Conservation (phyloP, 331 rosid species). For the Acacia concinna region DNA sequence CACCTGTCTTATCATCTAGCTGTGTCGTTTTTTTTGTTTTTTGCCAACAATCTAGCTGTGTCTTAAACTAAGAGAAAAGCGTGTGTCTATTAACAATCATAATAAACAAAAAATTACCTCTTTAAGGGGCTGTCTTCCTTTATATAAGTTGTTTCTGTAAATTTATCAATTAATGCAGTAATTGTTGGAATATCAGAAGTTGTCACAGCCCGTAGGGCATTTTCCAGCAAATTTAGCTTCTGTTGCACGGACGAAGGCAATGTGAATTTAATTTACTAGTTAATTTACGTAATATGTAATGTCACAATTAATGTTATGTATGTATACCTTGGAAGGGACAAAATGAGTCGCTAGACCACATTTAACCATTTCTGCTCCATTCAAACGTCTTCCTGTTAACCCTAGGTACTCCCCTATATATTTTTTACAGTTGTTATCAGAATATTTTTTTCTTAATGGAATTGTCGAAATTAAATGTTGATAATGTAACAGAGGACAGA, state of each 20-base stretch:
- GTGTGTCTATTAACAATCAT: not conserved
- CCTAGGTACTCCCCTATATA: slow-evolving; percentile 24
- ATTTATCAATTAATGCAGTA: not conserved
- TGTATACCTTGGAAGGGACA: slow-evolving; percentile 26
- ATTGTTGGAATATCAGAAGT: not conserved
- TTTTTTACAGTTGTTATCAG: too few relatives aligned
- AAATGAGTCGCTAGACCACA: slow-evolving; percentile 40
- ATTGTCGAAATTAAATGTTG: too few relatives aligned
- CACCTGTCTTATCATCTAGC: too few relatives aligned
- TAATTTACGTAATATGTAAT: not conserved
- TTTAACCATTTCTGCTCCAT: slow-evolving; percentile 18
- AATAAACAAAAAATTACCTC: not conserved
- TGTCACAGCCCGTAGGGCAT: not conserved
- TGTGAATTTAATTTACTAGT: not conserved
- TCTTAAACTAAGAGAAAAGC: not conserved
- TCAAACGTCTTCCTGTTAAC: slow-evolving; percentile 26
- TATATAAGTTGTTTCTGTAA: not conserved
- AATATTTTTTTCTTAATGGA: too few relatives aligned
- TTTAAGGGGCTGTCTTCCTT: not conserved
- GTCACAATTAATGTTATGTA: not conserved
- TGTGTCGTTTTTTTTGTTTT: too few relatives aligned
- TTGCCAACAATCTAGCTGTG: too few relatives aligned
- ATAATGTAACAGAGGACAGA: not conserved
- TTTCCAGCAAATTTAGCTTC: slow-evolving; percentile 12
- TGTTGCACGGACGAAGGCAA: not conserved